phyloP scores from a whole-genome alignment of 2,329 filamentous ascomycete species.

The Phialophora macrospora region DNA sequence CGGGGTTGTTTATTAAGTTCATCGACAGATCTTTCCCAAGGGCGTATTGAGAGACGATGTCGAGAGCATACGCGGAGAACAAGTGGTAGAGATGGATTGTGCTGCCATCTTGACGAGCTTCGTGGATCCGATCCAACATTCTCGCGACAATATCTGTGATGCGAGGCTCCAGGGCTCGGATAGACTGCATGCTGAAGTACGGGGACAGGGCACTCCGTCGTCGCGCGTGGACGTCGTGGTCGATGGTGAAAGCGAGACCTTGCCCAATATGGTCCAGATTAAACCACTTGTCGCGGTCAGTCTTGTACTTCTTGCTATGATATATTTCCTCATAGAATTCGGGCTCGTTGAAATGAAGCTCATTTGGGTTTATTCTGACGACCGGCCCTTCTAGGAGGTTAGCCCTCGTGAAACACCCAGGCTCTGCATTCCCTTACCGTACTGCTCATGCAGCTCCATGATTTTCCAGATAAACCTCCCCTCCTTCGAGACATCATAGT shows the following conservation, averaged over 20 bases:
- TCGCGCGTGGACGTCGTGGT: slow-evolving; percentile 38
- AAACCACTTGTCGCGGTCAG: slow-evolving; percentile 31
- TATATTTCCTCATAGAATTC: slow-evolving; percentile 43
- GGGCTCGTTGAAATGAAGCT: slow-evolving; percentile 40
- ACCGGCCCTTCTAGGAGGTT: slow-evolving; percentile 29
- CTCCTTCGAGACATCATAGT: slow-evolving; percentile 43
- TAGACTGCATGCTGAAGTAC: slow-evolving; percentile 38
- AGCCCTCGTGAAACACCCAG: neutral
- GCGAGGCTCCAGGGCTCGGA: slow-evolving; percentile 35
- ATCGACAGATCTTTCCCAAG: slow-evolving; percentile 25
- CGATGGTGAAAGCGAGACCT: slow-evolving; percentile 38
- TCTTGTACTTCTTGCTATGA: slow-evolving; percentile 18
- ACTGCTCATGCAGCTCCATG: slow-evolving; percentile 45
- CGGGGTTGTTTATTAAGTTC: slow-evolving; percentile 29
- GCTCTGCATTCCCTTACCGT: slow-evolving; percentile 40
- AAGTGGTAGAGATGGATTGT: neutral
- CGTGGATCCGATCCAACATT: slow-evolving; percentile 27
- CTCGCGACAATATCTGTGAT: slow-evolving; percentile 38
- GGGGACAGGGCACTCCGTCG: slow-evolving; percentile 34
- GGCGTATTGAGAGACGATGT: slow-evolving; percentile 34
- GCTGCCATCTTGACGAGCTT: neutral
- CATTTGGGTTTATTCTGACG: slow-evolving; percentile 39
- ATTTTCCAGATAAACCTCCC: slow-evolving; percentile 45
- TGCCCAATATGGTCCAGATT: slow-evolving; percentile 18
- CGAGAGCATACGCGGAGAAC: slow-evolving; percentile 3